Percentiles rank a stretch among this genome's conserved stretches.
These are phyloP conservation scores for Aspergillus olivimuriae DNA, from an alignment of 495 filamentous ascomycete species.

Conservation along the genomic window DNA sequence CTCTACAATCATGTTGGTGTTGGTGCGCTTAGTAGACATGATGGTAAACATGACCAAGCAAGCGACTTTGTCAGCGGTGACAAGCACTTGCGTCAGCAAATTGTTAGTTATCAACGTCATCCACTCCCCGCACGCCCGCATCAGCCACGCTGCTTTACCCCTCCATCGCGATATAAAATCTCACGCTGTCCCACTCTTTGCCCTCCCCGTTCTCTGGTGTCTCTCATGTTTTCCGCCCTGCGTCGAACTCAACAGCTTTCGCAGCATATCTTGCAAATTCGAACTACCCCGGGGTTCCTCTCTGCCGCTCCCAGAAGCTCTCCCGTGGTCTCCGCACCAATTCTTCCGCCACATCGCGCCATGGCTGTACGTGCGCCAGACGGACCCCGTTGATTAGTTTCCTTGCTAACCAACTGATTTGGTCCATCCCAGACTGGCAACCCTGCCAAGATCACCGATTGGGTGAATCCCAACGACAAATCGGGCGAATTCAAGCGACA, in stretches of 20 bases:
- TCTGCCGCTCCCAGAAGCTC: conserved; percentile 12
- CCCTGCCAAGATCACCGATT: conserved; percentile 62
- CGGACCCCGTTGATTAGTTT: background rate
- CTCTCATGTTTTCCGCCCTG: conserved; percentile 26
- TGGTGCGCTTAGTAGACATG: too few species aligned
- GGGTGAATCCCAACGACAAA: conserved; percentile 67
- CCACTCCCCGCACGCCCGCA: conserved; percentile 15
- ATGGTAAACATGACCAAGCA: background rate
- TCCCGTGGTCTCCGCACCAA: conserved; percentile 16
- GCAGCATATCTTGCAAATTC: conserved; percentile 13
- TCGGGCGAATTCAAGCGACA: conserved; percentile 87
- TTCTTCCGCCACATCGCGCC: conserved; percentile 16
- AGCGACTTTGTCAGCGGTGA: conserved; percentile 21
- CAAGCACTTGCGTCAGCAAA: conserved; percentile 15
- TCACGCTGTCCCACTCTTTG: background rate
- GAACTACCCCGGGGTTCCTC: conserved; percentile 12
- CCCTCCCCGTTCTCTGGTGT: too few species aligned
- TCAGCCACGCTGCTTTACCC: background rate
- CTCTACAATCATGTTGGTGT: too few species aligned
- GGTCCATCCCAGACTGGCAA: conserved; percentile 24
- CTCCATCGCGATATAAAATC: too few species aligned
- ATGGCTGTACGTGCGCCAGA: conserved; percentile 30
- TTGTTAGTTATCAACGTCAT: conserved; percentile 24
- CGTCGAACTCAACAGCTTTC: conserved; percentile 18
- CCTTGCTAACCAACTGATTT: background rate